Conservation (phyloP, 805 yeast species). For the Candida succiphila region DNA sequence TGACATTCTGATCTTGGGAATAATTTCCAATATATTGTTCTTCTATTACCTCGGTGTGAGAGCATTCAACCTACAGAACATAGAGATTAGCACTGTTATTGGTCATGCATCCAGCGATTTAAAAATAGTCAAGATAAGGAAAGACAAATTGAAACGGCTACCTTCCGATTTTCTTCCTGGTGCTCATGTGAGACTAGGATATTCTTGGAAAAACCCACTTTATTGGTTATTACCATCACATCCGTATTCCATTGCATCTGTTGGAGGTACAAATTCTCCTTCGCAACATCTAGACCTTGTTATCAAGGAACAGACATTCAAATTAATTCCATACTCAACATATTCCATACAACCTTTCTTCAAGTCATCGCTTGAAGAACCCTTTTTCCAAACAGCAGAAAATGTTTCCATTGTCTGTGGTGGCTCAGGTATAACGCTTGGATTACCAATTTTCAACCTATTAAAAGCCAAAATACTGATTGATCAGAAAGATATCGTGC, state of each 20-base stretch:
- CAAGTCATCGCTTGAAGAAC: constrained; percentile 30
- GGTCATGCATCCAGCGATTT: constrained; percentile 14
- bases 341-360: constrained; percentile 32
- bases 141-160: constrained; percentile 8
- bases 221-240: constrained; percentile 50
- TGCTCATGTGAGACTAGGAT: constrained; percentile 46
- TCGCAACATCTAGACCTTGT: constrained; percentile 33
- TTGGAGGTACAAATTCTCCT: constrained; percentile 16
- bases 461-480: constrained; percentile 17
- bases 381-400: constrained; percentile 37
- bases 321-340: constrained; percentile 18
- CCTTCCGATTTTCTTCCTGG: constrained; percentile 30
- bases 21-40: constrained; percentile 21
- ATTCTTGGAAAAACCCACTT: constrained; percentile 23
- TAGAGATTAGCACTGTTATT: constrained; percentile 11
- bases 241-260: constrained; percentile 53
- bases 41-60: constrained; percentile 27
- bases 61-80: constrained; percentile 11
- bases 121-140: constrained; percentile 12
- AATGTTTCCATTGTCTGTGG: constrained; percentile 51
- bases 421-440: constrained; percentile 66
- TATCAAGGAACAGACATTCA: constrained; percentile 31
- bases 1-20: constrained; percentile 33
- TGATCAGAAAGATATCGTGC: constrained; percentile 17
- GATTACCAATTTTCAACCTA: constrained; percentile 40